Base-by-base conservation (phyloP, 2,329 filamentous ascomycete genomes). In the Aspergillus niger region DNA sequence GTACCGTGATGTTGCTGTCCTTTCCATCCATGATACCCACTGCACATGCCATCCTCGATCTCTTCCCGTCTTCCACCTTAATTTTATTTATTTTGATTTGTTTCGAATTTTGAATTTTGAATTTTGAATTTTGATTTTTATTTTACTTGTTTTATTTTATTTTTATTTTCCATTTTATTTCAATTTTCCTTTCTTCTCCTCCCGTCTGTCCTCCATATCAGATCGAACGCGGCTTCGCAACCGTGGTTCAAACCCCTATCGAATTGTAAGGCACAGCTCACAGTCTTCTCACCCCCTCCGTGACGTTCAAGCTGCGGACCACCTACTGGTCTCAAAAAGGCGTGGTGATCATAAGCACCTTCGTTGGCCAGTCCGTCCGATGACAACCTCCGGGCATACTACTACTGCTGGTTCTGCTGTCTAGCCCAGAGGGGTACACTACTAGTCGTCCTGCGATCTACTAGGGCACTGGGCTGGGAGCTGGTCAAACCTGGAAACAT, bases 391-490 rank as follows among this genome's bases (percentile, higher is more conserved):
- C 53, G 53, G 30, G 49, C 20, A 20, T 13, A 51, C 47, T 24
- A 28, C 48, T 38, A 13, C 53, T 60, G 51, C 43, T 59, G 54
- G 8, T 52, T 20, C 41, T 50, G 49, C 28, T 51, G 49, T 43
- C 39, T 52, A 47, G 48, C 41, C 49, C 24, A 22, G 47, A 43
- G 39, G 32, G 15, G 38, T 17, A 20, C 53, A 28, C 28, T 28
- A 28, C 28, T 30, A 55, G 20, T 47, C 41, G 15, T n/a, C 28
- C 26, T 43, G 44, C 53, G 53, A 47, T 43, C 53, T 32, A 36
- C 53, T 56, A 48, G 54, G 58, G 41, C 56, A 52, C 55, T 56
- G 59, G 52, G 38, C 54, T 52, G 52, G 53, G 62, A 47, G 52
- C 38, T 44, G 38, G 47, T 57, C 58, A 22, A 55, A 38, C 55